Conservation (phyloP, 78 protist genomes). For the Chrysochromulina parva region DNA sequence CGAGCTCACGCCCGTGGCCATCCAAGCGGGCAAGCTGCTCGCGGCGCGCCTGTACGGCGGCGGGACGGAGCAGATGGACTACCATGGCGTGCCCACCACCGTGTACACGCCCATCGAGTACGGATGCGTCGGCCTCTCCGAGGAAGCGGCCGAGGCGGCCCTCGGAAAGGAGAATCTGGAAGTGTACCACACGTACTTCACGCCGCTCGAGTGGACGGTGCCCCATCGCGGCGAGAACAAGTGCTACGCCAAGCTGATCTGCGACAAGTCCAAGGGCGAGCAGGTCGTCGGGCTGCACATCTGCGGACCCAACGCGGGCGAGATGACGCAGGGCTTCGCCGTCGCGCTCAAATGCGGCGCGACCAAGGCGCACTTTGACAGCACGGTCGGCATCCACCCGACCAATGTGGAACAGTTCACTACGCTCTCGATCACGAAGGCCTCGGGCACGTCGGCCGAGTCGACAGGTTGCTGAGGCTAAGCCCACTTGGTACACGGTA, state of each 20-base stretch:
- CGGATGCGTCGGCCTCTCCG: slow-evolving; percentile 80
- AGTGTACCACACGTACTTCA: slow-evolving; percentile 55
- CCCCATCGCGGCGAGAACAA: slow-evolving; percentile 69
- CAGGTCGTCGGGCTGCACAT: slow-evolving; percentile 84
- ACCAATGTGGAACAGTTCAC: slow-evolving; percentile 83
- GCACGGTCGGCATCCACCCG: slow-evolving; percentile 95
- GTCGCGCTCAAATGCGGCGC: slow-evolving; percentile 58
- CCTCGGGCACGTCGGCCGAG: slow-evolving; percentile 60
- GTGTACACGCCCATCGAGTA: slow-evolving; percentile 96
- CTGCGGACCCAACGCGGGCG: slow-evolving; percentile 91
- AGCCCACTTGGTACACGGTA: too few species aligned
- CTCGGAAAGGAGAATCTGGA: slow-evolving; percentile 80
- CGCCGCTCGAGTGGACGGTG: slow-evolving; percentile 75
- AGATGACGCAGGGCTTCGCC: slow-evolving; percentile 85
- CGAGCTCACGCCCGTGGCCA: too few species aligned
- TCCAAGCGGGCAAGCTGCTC: slow-evolving; percentile 71
- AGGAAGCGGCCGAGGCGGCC: slow-evolving; percentile 77
- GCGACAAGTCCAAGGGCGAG: slow-evolving; percentile 38
- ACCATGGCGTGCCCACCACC: slow-evolving; percentile 81
- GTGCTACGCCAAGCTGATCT: slow-evolving; percentile 73
- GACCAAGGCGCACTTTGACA: slow-evolving; percentile 71
- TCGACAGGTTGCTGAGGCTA: slow-evolving; percentile 87
- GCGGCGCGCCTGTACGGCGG: slow-evolving; percentile 77
- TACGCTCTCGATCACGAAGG: slow-evolving; percentile 57
- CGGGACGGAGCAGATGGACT: slow-evolving; percentile 45